Evolutionary conservation across 106 monocot genomes (phyloP).

Genomic region (Acorus gramineus): DNA sequence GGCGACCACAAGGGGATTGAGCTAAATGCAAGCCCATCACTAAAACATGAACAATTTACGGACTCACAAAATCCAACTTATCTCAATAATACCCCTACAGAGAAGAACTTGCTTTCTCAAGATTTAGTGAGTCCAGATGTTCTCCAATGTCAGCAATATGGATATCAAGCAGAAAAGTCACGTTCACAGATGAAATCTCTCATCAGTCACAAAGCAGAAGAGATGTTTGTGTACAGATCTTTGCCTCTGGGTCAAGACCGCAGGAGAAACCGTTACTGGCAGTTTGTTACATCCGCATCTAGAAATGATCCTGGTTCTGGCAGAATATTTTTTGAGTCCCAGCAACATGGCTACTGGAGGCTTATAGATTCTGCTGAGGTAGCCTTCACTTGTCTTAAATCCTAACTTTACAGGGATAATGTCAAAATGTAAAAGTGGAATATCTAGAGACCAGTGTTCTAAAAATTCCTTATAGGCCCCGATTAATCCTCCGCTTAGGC

Average conservation of each 20-base stretch:
- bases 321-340: constrained; percentile 93
- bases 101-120: constrained; percentile 46
- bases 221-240: constrained; percentile 85
- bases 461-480: no score
- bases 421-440: no score
- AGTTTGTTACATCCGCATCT: constrained; percentile 82
- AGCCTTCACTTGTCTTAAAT: neutral
- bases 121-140: constrained; percentile 42
- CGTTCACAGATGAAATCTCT: constrained; percentile 76
- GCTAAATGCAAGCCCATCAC: constrained; percentile 21
- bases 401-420: neutral
- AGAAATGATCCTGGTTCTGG: constrained; percentile 84
- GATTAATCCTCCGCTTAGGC: no score
- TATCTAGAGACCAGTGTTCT: no score
- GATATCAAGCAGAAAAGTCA: constrained; percentile 62
- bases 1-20: constrained; percentile 36
- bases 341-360: constrained; percentile 68
- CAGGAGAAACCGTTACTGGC: constrained; percentile 91
- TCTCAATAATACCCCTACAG: constrained; percentile 19
- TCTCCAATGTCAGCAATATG: constrained; percentile 44
- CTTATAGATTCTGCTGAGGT: constrained; percentile 97
- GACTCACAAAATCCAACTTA: constrained; percentile 23
- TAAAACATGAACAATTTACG: constrained; percentile 23
- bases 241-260: constrained; percentile 94
- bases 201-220: constrained; percentile 89